These are phyloP conservation scores for Globisporangium emineosum DNA, from an alignment of 352 stramenopile species.

Conservation along the genomic window DNA sequence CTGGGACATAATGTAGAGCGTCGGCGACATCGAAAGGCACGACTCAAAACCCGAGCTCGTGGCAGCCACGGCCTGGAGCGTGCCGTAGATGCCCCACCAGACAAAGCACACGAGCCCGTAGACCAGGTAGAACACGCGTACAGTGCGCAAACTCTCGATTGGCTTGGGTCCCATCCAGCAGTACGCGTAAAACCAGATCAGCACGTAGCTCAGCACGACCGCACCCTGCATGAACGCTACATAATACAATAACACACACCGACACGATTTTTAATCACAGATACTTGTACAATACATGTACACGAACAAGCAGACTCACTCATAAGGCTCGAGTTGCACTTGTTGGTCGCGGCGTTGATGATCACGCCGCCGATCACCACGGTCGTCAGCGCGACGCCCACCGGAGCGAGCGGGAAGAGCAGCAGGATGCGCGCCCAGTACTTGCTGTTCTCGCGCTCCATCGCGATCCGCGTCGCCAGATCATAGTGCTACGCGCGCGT, in stretches of 20 bases:
- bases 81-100: conserved; percentile 74
- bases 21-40: conserved; percentile 61
- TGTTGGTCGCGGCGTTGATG: conserved; percentile 61
- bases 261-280: neutral
- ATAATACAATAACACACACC: neutral
- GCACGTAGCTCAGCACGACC: conserved; percentile 59
- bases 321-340: conserved; percentile 69
- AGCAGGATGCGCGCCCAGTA: conserved; percentile 68
- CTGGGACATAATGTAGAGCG: conserved; percentile 65
- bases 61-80: conserved; percentile 47
- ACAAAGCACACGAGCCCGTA: conserved; percentile 53
- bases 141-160: conserved; percentile 49
- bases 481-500: conserved; percentile 34
- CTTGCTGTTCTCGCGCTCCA: conserved; percentile 63
- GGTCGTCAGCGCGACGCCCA: conserved; percentile 55
- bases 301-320: conserved; percentile 24
- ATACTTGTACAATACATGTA: neutral
- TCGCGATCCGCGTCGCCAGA: conserved; percentile 44
- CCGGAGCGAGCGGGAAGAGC: conserved; percentile 59
- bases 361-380: conserved; percentile 63
- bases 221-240: conserved; percentile 64
- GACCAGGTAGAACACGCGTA: conserved; percentile 64
- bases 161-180: conserved; percentile 63
- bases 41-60: conserved; percentile 66
- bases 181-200: conserved; percentile 68